These are phyloP conservation scores for baker's yeast (Saccharomyces cerevisiae) DNA, from an alignment of 805 yeast genomes.

Conservation along the genomic window DNA sequence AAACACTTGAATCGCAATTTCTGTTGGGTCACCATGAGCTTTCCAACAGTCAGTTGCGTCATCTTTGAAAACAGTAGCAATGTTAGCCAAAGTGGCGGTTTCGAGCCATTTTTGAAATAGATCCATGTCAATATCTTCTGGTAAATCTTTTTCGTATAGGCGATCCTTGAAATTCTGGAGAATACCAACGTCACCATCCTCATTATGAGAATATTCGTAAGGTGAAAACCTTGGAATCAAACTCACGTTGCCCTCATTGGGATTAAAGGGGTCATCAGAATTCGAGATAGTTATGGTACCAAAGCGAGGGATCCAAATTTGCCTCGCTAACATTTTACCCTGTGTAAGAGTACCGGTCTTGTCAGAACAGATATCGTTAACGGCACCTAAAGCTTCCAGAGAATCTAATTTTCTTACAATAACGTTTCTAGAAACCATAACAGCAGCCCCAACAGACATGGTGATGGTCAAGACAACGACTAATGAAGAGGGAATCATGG, in stretches of 20 bases:
- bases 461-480: conserved; percentile 97
- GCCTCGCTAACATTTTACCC: conserved; percentile 83
- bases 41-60: conserved; percentile 47
- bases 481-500: conserved; percentile 96
- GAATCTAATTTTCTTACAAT: conserved; percentile 89
- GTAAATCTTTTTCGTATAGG: conserved; percentile 11
- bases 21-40: conserved; percentile 86
- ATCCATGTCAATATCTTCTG: conserved; percentile 12
- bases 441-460: conserved; percentile 86
- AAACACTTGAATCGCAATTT: conserved; percentile 78
- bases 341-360: conserved; percentile 87
- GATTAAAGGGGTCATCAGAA: conserved; percentile 75
- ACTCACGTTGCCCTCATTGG: conserved; percentile 86
- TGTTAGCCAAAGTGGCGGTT: conserved; percentile 71
- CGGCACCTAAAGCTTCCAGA: conserved; percentile 91
- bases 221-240: conserved; percentile 65
- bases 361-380: conserved; percentile 86
- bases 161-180: conserved; percentile 17
- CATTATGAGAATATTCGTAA: conserved; percentile 23
- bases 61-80: conserved; percentile 55
- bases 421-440: conserved; percentile 92
- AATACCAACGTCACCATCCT: conserved; percentile 26
- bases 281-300: conserved; percentile 54
- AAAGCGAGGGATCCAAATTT: conserved; percentile 75
- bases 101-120: conserved; percentile 45